phyloP scores from a whole-genome alignment of 1,284 basidiomycete genomes.

The Pascua guehoae region DNA sequence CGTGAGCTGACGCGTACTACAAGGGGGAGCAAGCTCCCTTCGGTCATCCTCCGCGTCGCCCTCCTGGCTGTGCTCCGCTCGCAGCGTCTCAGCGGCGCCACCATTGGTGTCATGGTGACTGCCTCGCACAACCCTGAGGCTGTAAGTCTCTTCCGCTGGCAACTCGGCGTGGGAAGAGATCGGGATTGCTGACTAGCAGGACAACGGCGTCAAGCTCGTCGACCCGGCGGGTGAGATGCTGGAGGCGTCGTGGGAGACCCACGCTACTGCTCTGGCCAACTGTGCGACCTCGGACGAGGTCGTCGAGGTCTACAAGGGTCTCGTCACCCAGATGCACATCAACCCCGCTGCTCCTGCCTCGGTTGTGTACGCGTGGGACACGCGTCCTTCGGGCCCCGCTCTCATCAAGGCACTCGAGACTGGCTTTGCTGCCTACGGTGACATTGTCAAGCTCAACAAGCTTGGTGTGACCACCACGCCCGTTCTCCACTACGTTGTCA shows the following conservation, averaged over 20 bases:
- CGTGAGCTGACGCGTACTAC: not conserved
- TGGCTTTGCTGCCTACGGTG: slow-evolving; percentile 66
- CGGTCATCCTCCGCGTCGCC: slow-evolving; percentile 88
- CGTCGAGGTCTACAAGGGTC: slow-evolving; percentile 60
- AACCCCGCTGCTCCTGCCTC: slow-evolving; percentile 72
- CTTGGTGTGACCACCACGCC: slow-evolving; percentile 87
- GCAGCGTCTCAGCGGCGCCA: slow-evolving; percentile 82
- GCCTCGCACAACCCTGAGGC: slow-evolving; percentile 97
- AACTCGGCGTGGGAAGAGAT: too few relatives aligned
- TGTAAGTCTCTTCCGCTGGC: slow-evolving; percentile 52
- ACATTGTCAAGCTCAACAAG: slow-evolving; percentile 41
- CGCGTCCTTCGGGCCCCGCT: slow-evolving; percentile 78
- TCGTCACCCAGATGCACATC: slow-evolving; percentile 69
- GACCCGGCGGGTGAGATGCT: slow-evolving; percentile 99
- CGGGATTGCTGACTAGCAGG: slow-evolving; percentile 54
- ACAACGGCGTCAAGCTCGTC: slow-evolving; percentile 97
- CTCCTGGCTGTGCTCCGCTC: slow-evolving; percentile 86
- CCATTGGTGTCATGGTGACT: slow-evolving; percentile 97
- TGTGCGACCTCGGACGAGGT: slow-evolving; percentile 70
- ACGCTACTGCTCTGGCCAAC: slow-evolving; percentile 89
- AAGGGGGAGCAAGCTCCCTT: slow-evolving; percentile 79
- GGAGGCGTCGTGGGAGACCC: slow-evolving; percentile 85
- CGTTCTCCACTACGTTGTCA: slow-evolving; percentile 91
- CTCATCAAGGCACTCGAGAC: slow-evolving; percentile 80
- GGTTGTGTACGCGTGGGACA: slow-evolving; percentile 90